phyloP scores from a whole-genome alignment of 352 stramenopile genomes.

The Elongisporangium undulatum region DNA sequence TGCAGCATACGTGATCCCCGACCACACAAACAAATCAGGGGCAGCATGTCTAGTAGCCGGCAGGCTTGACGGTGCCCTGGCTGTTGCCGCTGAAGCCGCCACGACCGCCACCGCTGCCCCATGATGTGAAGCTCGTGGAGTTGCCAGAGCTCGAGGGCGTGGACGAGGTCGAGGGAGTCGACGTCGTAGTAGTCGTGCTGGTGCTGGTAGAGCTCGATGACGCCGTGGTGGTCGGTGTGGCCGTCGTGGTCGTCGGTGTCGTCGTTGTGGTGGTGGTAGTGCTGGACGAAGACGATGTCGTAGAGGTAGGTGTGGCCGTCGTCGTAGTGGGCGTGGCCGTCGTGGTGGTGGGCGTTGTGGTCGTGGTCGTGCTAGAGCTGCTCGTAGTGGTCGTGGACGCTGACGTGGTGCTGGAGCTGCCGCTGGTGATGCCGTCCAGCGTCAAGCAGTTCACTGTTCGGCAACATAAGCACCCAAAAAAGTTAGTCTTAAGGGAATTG shows the following conservation, averaged over 20 bases:
- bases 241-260: conserved; percentile 4
- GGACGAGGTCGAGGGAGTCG: background rate
- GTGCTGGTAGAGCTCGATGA: no score
- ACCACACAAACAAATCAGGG: background rate
- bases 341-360: conserved; percentile 4
- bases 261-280: background rate
- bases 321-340: conserved; percentile 6
- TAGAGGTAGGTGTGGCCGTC: background rate
- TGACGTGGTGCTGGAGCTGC: conserved; percentile 7
- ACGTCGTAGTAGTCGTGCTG: background rate
- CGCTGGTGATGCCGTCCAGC: conserved; percentile 14
- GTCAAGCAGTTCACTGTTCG: conserved; percentile 23
- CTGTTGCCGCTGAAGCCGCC: background rate
- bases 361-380: conserved; percentile 6
- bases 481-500: background rate
- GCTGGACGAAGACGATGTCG: conserved; percentile 1
- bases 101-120: no score
- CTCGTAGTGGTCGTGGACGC: conserved; percentile 8
- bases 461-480: background rate
- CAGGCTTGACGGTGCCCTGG: background rate
- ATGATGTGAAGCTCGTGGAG: background rate
- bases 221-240: background rate
- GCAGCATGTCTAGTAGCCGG: background rate
- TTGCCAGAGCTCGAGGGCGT: background rate
- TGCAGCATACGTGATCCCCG: background rate